Conservation (phyloP, 768 basidiomycete species). For the Lactarius hatsudake region DNA sequence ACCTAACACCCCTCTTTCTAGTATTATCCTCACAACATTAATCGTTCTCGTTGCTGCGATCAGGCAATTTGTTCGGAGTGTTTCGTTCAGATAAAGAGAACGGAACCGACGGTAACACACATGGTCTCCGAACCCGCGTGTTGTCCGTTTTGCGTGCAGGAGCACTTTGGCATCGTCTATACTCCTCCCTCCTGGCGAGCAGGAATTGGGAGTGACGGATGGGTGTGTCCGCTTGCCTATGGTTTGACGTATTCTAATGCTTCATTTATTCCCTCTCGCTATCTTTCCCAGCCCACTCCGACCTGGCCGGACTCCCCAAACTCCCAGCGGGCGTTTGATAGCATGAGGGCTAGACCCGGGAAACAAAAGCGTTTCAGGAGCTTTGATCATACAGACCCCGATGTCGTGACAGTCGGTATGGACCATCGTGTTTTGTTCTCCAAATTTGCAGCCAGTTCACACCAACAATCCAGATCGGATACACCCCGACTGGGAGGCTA, state of each 20-base stretch:
- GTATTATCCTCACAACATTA: conserved; percentile 98
- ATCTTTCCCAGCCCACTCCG: conserved; percentile 30
- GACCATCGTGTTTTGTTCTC: background rate
- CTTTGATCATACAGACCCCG: conserved; percentile 78
- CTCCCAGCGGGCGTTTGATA: conserved; percentile 39
- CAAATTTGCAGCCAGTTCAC: conserved; percentile 15
- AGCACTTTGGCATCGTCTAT: conserved; percentile 94
- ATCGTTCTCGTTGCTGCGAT: conserved; percentile 96
- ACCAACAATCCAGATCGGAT: conserved; percentile 69
- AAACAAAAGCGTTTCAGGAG: conserved; percentile 81
- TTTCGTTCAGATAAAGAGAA: conserved; percentile 97
- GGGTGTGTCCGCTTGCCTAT: conserved; percentile 43
- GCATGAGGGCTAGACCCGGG: conserved; percentile 20
- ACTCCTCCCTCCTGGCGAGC: conserved; percentile 75
- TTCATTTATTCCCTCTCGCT: conserved; percentile 5
- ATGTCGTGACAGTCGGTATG: conserved; percentile 88
- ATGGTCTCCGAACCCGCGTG: conserved; percentile 95
- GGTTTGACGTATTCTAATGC: conserved; percentile 16
- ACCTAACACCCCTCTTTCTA: conserved; percentile 35
- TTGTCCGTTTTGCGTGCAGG: conserved; percentile 97
- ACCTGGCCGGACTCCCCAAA: conserved; percentile 55
- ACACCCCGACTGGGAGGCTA: conserved; percentile 97
- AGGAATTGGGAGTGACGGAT: conserved; percentile 73
- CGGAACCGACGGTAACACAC: conserved; percentile 92
- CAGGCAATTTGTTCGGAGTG: conserved; percentile 99